Percentiles rank a stretch among this genome's conserved stretches.
Evolutionary conservation across 2,329 filamentous ascomycete genomes (phyloP).

Genomic region (Mycosphaerelloides madeirae): DNA sequence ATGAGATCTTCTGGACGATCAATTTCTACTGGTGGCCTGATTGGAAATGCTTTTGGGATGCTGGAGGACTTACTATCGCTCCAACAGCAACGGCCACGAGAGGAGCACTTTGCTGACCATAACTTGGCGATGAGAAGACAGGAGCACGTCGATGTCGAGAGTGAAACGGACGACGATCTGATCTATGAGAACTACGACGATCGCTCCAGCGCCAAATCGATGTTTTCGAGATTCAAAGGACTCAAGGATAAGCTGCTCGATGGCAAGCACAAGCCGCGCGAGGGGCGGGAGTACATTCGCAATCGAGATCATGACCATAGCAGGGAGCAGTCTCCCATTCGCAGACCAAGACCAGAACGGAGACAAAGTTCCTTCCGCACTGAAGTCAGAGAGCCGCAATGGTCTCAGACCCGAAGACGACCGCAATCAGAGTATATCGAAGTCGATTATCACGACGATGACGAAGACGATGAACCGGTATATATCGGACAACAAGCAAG

Average conservation of each 20-base stretch:
- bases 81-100: slow-evolving; percentile 13
- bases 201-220: slow-evolving; percentile 13
- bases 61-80: slow-evolving; percentile 20
- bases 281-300: neutral
- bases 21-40: slow-evolving; percentile 14
- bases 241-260: slow-evolving; percentile 22
- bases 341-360: slow-evolving; percentile 5
- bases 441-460: slow-evolving; percentile 19
- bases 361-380: slow-evolving; percentile 10
- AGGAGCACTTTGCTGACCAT: neutral
- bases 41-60: slow-evolving; percentile 25
- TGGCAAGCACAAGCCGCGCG: slow-evolving; percentile 8
- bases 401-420: slow-evolving; percentile 3
- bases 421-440: slow-evolving; percentile 13
- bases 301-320: slow-evolving; percentile 13
- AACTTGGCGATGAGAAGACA: neutral
- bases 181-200: slow-evolving; percentile 15
- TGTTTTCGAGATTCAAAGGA: slow-evolving; percentile 23
- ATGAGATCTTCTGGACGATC: slow-evolving; percentile 6
- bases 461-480: slow-evolving; percentile 9
- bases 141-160: slow-evolving; percentile 9
- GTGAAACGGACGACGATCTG: slow-evolving; percentile 18
- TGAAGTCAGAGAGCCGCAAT: slow-evolving; percentile 9
- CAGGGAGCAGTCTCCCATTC: slow-evolving; percentile 14
- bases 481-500: slow-evolving; percentile 6